A percentile compares a stretch with the other conserved stretches of the same genome.
Evolutionary conservation across 176 grass and related monocot genomes (phyloP).

Genomic region (Thinopyrum elongatum): DNA sequence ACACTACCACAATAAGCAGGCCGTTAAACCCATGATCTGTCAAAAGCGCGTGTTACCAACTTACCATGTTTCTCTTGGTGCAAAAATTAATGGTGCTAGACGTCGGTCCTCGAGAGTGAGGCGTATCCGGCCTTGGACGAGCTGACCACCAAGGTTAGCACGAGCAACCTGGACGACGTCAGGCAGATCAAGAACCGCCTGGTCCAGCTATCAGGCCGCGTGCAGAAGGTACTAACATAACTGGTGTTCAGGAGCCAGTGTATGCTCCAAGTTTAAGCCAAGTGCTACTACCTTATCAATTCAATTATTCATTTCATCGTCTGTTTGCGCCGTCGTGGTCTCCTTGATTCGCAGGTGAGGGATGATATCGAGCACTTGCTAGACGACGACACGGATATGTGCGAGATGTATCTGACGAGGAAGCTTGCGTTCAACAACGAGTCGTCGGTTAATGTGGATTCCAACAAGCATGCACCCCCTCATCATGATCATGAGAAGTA

Average conservation of each 20-base stretch:
- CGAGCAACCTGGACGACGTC: constrained; percentile 74
- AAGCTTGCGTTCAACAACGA: constrained; percentile 38
- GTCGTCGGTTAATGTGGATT: constrained; percentile 22
- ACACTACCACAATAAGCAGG: not conserved
- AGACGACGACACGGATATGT: constrained; percentile 61
- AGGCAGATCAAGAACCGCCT: constrained; percentile 79
- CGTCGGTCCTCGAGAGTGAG: constrained; percentile 57
- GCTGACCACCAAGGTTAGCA: constrained; percentile 80
- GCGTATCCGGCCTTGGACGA: constrained; percentile 78
- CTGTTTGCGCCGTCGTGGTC: not conserved
- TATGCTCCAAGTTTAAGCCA: not conserved
- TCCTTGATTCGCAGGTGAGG: constrained; percentile 38
- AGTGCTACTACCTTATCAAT: not conserved
- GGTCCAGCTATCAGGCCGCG: constrained; percentile 58
- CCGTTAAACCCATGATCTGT: not conserved
- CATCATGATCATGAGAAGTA: constrained; percentile 29
- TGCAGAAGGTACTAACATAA: constrained; percentile 59
- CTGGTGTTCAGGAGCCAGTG: not conserved
- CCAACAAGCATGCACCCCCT: constrained; percentile 10
- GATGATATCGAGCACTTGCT: constrained; percentile 72
- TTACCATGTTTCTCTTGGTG: not conserved
- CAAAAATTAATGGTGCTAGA: constrained; percentile 33
- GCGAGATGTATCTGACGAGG: constrained; percentile 59
- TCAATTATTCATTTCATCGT: not conserved
- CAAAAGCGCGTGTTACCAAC: not conserved